Evolutionary conservation across 306 rosid genomes (phyloP).

Genomic region (Dicorynia guianensis): DNA sequence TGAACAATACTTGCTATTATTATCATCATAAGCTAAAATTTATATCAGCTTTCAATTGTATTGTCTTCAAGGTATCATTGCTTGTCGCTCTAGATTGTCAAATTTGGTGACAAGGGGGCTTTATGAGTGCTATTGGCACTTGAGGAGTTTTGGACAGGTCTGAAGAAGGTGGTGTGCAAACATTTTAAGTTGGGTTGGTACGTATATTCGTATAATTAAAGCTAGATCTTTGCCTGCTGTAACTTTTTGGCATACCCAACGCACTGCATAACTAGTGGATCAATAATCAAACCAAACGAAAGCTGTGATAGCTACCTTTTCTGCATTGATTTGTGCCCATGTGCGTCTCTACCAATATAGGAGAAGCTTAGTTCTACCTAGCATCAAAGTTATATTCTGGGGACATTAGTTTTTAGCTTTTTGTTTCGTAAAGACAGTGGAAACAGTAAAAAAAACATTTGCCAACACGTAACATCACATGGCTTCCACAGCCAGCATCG

Average conservation of each 20-base stretch:
- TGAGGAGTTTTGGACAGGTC: constrained; percentile 37
- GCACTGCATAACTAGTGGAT: neutral
- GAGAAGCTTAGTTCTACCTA: constrained; percentile 3
- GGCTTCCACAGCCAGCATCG: constrained; percentile 54
- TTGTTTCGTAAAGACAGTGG: constrained; percentile 33
- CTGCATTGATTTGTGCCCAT: constrained; percentile 37
- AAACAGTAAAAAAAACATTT: constrained; percentile 41
- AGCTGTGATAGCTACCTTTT: neutral
- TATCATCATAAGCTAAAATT: constrained; percentile 20
- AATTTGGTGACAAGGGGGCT: constrained; percentile 44
- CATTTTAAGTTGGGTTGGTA: constrained; percentile 44
- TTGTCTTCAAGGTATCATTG: constrained; percentile 40
- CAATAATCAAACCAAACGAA: neutral
- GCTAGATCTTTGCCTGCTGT: constrained; percentile 6
- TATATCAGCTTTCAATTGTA: constrained; percentile 1
- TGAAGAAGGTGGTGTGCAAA: constrained; percentile 11
- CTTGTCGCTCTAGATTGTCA: constrained; percentile 45
- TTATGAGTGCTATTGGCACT: constrained; percentile 40
- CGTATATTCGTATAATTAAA: constrained; percentile 23
- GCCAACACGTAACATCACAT: constrained; percentile 53
- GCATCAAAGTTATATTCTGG: constrained; percentile 27
- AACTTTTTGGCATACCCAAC: constrained; percentile 30
- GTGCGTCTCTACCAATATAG: constrained; percentile 37
- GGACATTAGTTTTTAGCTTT: constrained; percentile 46
- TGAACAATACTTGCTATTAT: neutral